Evolutionary conservation across 1,284 basidiomycete genomes (phyloP).

Genomic region (Peniophora sp.): DNA sequence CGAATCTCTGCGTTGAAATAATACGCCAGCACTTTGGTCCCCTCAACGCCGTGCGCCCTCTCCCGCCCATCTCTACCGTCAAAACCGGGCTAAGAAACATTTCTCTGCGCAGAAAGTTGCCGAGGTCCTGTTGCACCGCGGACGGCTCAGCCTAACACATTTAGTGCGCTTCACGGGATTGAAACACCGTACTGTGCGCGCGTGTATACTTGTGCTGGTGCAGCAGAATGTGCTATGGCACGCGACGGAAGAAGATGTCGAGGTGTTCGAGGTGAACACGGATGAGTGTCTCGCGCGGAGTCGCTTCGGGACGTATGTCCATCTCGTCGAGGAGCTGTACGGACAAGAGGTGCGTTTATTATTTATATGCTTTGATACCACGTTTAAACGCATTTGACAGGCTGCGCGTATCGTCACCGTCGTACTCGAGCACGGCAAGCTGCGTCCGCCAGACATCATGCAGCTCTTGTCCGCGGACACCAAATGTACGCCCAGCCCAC

Average conservation of each 20-base stretch:
- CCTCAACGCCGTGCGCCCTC: conserved; percentile 56
- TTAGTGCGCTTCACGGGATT: conserved; percentile 64
- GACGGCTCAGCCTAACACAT: conserved; percentile 70
- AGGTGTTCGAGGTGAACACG: conserved; percentile 72
- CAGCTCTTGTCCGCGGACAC: conserved; percentile 43
- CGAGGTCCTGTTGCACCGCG: conserved; percentile 76
- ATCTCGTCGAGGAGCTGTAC: conserved; percentile 61
- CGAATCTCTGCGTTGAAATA: conserved; percentile 67
- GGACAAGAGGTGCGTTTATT: conserved; percentile 54
- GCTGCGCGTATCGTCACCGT: conserved; percentile 68
- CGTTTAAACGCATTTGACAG: conserved; percentile 26
- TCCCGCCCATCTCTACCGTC: background rate
- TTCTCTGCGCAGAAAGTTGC: conserved; percentile 56
- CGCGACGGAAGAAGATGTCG: conserved; percentile 67
- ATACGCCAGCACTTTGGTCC: conserved; percentile 75
- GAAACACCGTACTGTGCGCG: conserved; percentile 62
- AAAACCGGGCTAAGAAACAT: background rate
- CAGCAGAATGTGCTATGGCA: conserved; percentile 93
- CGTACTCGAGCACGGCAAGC: conserved; percentile 81
- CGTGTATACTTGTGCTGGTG: conserved; percentile 74
- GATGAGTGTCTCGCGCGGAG: conserved; percentile 74
- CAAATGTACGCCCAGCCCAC: conserved; percentile 39
- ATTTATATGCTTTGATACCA: background rate
- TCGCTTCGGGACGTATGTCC: conserved; percentile 76
- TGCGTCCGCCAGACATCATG: conserved; percentile 69